Base-by-base conservation (phyloP, 768 basidiomycete species). In the Clavulina sp. region DNA sequence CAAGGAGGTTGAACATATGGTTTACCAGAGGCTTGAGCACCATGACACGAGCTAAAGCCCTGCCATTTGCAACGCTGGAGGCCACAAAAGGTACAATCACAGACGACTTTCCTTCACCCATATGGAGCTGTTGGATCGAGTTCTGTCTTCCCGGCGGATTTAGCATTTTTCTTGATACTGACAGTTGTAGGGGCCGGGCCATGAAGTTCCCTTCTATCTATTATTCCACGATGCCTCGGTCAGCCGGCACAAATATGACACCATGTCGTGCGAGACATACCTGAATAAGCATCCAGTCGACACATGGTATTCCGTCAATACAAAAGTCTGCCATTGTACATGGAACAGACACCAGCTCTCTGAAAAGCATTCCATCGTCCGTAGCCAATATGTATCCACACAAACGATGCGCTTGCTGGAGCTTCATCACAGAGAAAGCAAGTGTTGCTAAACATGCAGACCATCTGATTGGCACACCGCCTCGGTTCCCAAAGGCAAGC, bases 61-160 rank as follows among this genome's bases (percentile, higher is more conserved):
- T 16, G 1, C 70, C 67, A 55, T 76, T 63, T 0, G 75, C 69
- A 9, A 77, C 63, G 3, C 58, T 57, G 3, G 65, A 57, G 0
- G 64, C 62, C 1, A 66, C 60, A 29, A 75, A 61, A 0, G 75
- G 75, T 2, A 76, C 65, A 19, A 77, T 77, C 3, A 73, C 73
- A 3, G 68, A 65, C 7, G 72, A 68, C 53, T 77, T 75, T 1
- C 75, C 76, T 50, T 77, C 75, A 2, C 75, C 75, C 75, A 77
- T 77, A 47, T 77, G 74, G 16, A 76, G 67, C 36, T 76, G 75
- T 28, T 72, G 61, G 4, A 65, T 59, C 0, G 69, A 68, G 46
- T 71, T 77, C 5, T 56, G 16, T 2, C 54, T 52, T 0, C 60
- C 65, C 1, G 50, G 52, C 0, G 76, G 74, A 0, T 58, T 49